Base-by-base conservation (phyloP, 1,284 basidiomycete species). In the Wallemia hederae region DNA sequence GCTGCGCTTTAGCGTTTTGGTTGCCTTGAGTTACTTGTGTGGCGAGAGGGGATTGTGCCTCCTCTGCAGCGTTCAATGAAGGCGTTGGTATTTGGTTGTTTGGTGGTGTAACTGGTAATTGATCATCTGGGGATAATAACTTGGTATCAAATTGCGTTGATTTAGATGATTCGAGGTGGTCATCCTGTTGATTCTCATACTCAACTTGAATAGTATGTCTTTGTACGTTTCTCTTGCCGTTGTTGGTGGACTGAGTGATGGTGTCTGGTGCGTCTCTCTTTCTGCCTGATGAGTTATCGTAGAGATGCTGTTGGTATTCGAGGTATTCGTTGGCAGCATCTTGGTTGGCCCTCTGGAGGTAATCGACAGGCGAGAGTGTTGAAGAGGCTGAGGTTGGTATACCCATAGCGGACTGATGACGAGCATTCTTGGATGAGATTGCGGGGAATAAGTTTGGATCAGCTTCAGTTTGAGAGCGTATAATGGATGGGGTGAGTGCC, bases 331-430 rank as follows among this genome's bases (percentile, higher is more conserved):
- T 49, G 3, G 39, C 39, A 17, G 39, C 39, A 22, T 49, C 39
- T 49, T 49, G 39, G 22, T 49, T 49, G 22, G 39, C 39, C 22
- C n/a, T 49, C 22, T 49, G 39, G 5, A 49, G n/a, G 19, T 49
- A 49, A n/a, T 58, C 27, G 17, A 58, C 5, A 5, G 57, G 57
- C 22, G 39, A 49, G 5, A 49, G 22, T 5, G 14, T 17, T 49
- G 39, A 17, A 49, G 39, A 49, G 39, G 24, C 28, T 25, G 62
- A 60, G 2, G 62, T 59, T 33, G 62, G 62, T 25, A 63, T 61
- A 15, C 61, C 62, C 59, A 63, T 59, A 29, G 62, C 62, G 27
- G 60, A 61, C 55, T 63, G 62, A 59, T 63, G 62, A 33, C 60
- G 60, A 19, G 60, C 55, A 1, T 58, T 27, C 58, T 55, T 58